phyloP scores from a whole-genome alignment of 495 filamentous ascomycete genomes.

The Penicillium verhagenii region DNA sequence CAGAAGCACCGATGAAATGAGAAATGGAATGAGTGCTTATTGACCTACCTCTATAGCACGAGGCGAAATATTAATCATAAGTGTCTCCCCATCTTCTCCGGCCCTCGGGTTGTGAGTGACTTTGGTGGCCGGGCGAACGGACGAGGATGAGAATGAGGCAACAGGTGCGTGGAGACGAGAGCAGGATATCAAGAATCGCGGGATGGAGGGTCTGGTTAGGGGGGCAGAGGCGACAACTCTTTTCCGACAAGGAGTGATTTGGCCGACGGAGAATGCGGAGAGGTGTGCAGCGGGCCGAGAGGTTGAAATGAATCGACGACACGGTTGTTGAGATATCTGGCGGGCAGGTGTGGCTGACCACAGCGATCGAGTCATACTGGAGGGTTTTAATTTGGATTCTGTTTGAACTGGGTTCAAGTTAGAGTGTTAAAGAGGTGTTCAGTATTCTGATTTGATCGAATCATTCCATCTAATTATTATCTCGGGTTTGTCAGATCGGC shows the following conservation, averaged over 20 bases:
- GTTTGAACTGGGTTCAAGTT: background rate
- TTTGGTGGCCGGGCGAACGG: conserved; percentile 28
- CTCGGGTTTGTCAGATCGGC: conserved; percentile 33
- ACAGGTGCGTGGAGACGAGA: conserved; percentile 13
- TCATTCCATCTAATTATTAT: conserved; percentile 20
- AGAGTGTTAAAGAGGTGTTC: conserved; percentile 6
- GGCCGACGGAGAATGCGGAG: conserved; percentile 36
- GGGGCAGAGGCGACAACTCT: conserved; percentile 2
- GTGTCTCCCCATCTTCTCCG: conserved; percentile 72
- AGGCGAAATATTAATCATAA: conserved; percentile 76
- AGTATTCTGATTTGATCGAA: conserved; percentile 12
- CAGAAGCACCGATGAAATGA: conserved; percentile 5
- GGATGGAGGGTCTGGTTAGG: background rate
- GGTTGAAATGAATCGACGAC: conserved; percentile 27
- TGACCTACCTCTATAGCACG: conserved; percentile 72
- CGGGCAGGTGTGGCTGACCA: conserved; percentile 23
- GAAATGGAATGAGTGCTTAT: conserved; percentile 5
- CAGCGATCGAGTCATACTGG: conserved; percentile 31
- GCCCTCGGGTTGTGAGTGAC: conserved; percentile 39
- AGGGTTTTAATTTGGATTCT: background rate
- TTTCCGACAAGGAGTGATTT: conserved; percentile 17
- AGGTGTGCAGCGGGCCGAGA: conserved; percentile 27
- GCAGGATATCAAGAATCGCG: background rate
- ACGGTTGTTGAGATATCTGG: conserved; percentile 22
- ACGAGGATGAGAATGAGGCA: conserved; percentile 35